Evolutionary conservation across 2,329 filamentous ascomycete genomes (phyloP), one percentile per base, ranked within the genome.

Genomic region (Fonsecaea pugnacius): DNA sequence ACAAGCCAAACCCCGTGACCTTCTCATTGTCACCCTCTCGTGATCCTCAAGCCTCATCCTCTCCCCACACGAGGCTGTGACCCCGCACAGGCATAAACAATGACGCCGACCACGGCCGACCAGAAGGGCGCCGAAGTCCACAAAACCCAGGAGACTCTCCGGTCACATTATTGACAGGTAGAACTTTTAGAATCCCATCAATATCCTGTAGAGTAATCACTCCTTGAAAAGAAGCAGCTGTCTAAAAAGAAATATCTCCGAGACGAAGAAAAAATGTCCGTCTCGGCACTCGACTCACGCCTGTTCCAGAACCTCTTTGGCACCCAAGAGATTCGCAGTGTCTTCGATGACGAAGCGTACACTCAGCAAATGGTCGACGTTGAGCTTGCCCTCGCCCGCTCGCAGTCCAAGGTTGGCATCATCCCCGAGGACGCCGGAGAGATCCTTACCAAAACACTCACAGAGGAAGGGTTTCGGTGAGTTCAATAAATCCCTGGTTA

Each of bases 321-420:
- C 33, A 73, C 72, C 21, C 63, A 70, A 43, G 68, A 72, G 43
- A 72, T 72, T 16, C 68, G 72, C 18, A 62, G 66, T 32, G 60
- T 72, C 51, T 73, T 73, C 36, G 64, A 66, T 3, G 71, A 73
- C 43, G 69, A 71, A 60, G 69, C 71, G 16, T 73, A 72, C 53
- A 62, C 69, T 7, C 60, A 59, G 33, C 61, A 53, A 14, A 50
- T 71, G 43, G 65, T 72, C 33, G 66, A 71, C 8, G 67, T 68
- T 2, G 71, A 73, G 59, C 62, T 69, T 16, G 71, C 69, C 3
- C 62, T 73, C 12, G 70, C 71, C 36, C 67, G 70, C 18, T 70
- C 71, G 12, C 65, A 73, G 53, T 68, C 69, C 7, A 65, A 61
- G 36, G 51, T 59, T n/a, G 68, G 69, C 4, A 64, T 72, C 10